Evolutionary conservation across 2,329 filamentous ascomycete genomes (phyloP).

Genomic region (Ophiostoma sp.): DNA sequence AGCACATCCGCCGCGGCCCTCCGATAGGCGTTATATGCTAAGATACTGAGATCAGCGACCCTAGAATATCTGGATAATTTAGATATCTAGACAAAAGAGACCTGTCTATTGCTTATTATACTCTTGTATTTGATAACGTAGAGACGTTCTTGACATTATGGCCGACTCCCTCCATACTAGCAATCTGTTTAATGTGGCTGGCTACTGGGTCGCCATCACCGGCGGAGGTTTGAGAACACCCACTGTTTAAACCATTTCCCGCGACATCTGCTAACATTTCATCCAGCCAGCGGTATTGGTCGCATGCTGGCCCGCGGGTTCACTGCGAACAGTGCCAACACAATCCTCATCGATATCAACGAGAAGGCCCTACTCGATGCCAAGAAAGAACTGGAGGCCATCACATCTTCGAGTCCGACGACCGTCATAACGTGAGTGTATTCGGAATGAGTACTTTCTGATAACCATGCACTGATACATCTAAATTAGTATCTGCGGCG

Average conservation of each 20-base stretch:
- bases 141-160: neutral
- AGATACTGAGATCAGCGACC: too few species aligned
- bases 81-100: too few species aligned
- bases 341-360: neutral
- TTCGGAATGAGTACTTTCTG: neutral
- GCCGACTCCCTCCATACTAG: neutral
- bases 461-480: neutral
- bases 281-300: neutral
- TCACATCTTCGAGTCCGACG: neutral
- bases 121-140: neutral
- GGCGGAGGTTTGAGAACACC: neutral
- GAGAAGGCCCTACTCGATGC: neutral
- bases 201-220: neutral
- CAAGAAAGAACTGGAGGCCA: neutral
- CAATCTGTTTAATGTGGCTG: neutral
- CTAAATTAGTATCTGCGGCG: neutral
- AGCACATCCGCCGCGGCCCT: too few species aligned
- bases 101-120: neutral
- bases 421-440: neutral
- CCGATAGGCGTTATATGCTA: too few species aligned
- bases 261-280: neutral
- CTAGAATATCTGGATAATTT: too few species aligned
- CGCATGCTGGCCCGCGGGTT: conserved; percentile 4
- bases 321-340: neutral
- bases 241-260: neutral